Evolutionary conservation across 2,329 filamentous ascomycete species (phyloP), one percentile per base, ranked within the genome.

Genomic region (Diaporthe vexans): DNA sequence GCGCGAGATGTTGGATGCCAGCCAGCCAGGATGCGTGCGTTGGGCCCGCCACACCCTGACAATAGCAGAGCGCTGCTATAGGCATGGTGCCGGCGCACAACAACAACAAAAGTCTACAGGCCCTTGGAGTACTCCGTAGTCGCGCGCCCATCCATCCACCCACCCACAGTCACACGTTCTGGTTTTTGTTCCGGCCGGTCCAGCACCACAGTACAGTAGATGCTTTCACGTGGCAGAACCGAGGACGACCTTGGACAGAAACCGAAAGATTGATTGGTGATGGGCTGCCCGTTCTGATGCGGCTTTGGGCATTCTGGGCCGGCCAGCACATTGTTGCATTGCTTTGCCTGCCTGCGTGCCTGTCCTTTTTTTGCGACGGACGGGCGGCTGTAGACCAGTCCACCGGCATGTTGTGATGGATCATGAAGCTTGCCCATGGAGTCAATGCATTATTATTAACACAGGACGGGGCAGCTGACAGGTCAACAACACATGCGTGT

Each of bases 191-290:
- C 37, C 10, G 37, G 11, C 37, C 37, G 1, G 37, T 40, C 37
- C 10, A 13, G 37, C 4, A 11, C 37, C 13, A 11, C 37, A 46
- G 17, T n/a, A 29, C 21, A 11, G 46, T n/a, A 24, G 35, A 26
- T 33, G 57, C 69, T 52, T 52, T 63, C 69, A 72, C 69, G 57
- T 72, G 69, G 33, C 69, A 54, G 33, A 13, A 24, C 29, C 51
- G 26, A 52, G 46, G 33, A 29, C 24, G 21, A 65, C 43, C 29
- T 51, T 52, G 10, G 17, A n/a, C 21, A 11, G 7, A 17, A 26
- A 46, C 43, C 1, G 0, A 48, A 48, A 48, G n/a, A 67, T 37
- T 21, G 63, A 40, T 67, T 67, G 46, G 63, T 29, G 24, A 52
- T 21, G 61, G 10, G 29, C 29, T 40, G 11, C 21, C 46, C 46